Conservation (phyloP, 768 basidiomycete genomes). For the Leccinum subgranulosum region DNA sequence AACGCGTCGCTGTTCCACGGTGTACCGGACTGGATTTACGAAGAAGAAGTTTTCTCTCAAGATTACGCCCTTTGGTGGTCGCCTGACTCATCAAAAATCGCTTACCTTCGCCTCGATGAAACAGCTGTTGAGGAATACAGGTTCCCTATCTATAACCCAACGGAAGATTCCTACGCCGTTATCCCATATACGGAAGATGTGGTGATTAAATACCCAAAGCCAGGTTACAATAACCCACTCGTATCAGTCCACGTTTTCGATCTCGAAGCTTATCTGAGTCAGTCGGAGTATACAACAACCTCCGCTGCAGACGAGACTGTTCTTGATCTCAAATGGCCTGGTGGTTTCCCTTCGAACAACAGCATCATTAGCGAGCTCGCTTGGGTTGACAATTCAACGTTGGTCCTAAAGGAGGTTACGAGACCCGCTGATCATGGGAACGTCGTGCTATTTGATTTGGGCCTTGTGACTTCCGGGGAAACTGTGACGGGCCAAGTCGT, state of each 20-base stretch:
- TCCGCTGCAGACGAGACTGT: slow-evolving; percentile 42
- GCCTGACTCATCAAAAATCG: slow-evolving; percentile 56
- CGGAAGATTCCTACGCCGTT: slow-evolving; percentile 61
- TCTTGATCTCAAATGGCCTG: slow-evolving; percentile 64
- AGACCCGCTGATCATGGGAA: slow-evolving; percentile 78
- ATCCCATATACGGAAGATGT: slow-evolving; percentile 70
- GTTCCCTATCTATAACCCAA: slow-evolving; percentile 92
- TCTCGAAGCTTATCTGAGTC: slow-evolving; percentile 49
- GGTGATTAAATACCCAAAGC: slow-evolving; percentile 83
- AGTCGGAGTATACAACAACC: slow-evolving; percentile 24
- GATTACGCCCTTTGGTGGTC: slow-evolving; percentile 91
- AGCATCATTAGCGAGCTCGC: slow-evolving; percentile 78
- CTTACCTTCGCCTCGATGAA: slow-evolving; percentile 88
- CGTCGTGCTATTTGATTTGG: slow-evolving; percentile 72
- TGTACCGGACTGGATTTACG: slow-evolving; percentile 97
- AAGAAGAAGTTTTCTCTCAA: slow-evolving; percentile 79
- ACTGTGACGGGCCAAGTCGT: slow-evolving; percentile 54
- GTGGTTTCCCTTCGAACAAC: slow-evolving; percentile 51
- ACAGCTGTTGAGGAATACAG: slow-evolving; percentile 80
- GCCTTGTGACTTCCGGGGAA: slow-evolving; percentile 20
- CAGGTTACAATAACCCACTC: slow-evolving; percentile 85
- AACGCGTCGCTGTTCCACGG: slow-evolving; percentile 88
- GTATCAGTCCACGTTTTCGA: slow-evolving; percentile 85
- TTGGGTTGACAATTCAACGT: slow-evolving; percentile 75
- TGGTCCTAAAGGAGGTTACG: slow-evolving; percentile 86